Evolutionary conservation across 805 yeast species (phyloP).

Genomic region (Candida loeiensis): DNA sequence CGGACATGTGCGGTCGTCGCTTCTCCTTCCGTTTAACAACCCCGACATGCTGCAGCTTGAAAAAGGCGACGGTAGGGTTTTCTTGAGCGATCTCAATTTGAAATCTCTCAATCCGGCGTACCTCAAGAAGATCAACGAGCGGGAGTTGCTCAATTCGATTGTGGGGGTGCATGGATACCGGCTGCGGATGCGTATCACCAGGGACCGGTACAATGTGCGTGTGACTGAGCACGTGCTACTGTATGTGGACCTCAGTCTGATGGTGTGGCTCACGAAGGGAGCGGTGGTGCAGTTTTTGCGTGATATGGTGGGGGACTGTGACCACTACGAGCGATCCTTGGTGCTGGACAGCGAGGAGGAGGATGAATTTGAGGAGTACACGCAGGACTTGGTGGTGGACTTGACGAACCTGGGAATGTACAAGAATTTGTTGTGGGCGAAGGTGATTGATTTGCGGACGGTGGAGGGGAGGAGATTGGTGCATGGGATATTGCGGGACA

Average conservation of each 20-base stretch:
- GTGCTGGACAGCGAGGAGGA: constrained; percentile 6
- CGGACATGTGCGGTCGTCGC: constrained; percentile 7
- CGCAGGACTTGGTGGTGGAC: constrained; percentile 29
- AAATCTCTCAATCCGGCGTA: constrained; percentile 34
- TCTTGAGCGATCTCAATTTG: constrained; percentile 39
- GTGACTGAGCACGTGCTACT: constrained; percentile 1
- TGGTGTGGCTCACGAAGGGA: constrained; percentile 46
- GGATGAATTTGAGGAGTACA: constrained; percentile 4
- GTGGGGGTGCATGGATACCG: constrained; percentile 24
- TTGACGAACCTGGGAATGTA: constrained; percentile 51
- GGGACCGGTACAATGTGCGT: constrained; percentile 4
- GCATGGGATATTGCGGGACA: constrained; percentile 28
- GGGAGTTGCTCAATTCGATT: constrained; percentile 27
- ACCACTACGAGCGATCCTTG: constrained; percentile 10
- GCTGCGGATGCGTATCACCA: constrained; percentile 4
- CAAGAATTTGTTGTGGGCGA: constrained; percentile 46
- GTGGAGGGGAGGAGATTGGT: constrained; percentile 26
- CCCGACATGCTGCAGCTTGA: constrained; percentile 15
- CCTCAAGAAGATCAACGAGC: constrained; percentile 29
- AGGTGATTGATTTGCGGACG: constrained; percentile 21
- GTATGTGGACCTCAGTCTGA: constrained; percentile 40
- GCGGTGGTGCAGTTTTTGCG: constrained; percentile 34
- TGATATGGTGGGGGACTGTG: constrained; percentile 19
- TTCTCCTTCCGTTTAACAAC: constrained; percentile 25
- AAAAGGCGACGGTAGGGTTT: constrained; percentile 25